Conservation (phyloP, 2,329 filamentous ascomycete species). For the Pezicula neosporulosa region DNA sequence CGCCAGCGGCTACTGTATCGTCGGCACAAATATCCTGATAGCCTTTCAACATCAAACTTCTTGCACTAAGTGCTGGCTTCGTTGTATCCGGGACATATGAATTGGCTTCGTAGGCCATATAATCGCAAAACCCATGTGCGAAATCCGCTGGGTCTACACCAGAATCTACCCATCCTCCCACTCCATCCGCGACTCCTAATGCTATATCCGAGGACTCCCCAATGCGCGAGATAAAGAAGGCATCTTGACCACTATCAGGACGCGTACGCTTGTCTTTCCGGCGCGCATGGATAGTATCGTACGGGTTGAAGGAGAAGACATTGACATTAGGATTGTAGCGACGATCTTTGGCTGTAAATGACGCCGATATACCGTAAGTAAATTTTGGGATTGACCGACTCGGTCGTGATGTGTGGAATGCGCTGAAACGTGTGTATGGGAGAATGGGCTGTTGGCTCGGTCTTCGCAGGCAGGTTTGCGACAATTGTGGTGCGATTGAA, state of each 20-base stretch:
- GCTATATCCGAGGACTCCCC: conserved; percentile 70
- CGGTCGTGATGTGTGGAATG: conserved; percentile 17
- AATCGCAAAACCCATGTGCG: conserved; percentile 86
- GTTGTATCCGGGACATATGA: conserved; percentile 22
- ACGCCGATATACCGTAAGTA: conserved; percentile 69
- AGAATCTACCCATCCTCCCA: conserved; percentile 91
- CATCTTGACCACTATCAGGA: conserved; percentile 86
- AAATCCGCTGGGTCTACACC: conserved; percentile 94
- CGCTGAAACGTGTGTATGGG: conserved; percentile 1
- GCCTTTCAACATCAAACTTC: conserved; percentile 73
- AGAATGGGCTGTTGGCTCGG: background rate
- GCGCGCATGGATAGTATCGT: conserved; percentile 53
- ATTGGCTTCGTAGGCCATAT: conserved; percentile 77
- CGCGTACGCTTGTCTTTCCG: conserved; percentile 55
- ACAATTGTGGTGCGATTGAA: background rate
- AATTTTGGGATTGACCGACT: conserved; percentile 31
- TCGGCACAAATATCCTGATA: conserved; percentile 82
- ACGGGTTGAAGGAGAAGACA: conserved; percentile 68
- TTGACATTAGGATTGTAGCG: conserved; percentile 66
- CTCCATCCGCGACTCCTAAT: conserved; percentile 89
- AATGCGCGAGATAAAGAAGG: conserved; percentile 87
- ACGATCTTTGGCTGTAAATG: conserved; percentile 70
- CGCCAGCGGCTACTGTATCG: conserved; percentile 70
- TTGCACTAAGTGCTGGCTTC: conserved; percentile 50
- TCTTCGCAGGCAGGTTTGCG: conserved; percentile 13